Evolutionary conservation across 257 asterid genomes (phyloP).

Genomic region (Cinchona pubescens): DNA sequence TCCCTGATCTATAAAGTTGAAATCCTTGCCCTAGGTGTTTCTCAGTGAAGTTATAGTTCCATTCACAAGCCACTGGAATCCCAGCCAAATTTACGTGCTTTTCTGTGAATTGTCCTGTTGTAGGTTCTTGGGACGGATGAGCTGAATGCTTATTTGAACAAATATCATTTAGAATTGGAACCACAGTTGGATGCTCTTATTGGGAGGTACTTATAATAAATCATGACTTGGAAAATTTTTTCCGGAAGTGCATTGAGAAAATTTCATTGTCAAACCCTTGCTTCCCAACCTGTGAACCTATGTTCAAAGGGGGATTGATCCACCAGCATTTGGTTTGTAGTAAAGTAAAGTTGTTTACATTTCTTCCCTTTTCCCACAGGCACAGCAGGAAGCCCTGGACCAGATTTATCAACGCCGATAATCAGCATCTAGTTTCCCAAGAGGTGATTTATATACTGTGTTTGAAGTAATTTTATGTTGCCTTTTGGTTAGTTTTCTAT

Average conservation of each 20-base stretch:
- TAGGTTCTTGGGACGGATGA: slow-evolving; percentile 47
- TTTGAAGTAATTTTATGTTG: not conserved
- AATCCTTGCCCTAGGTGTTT: not conserved
- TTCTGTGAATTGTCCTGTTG: slow-evolving; percentile 6
- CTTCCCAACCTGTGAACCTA: not conserved
- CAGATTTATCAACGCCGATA: slow-evolving; percentile 38
- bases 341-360: too few relatives aligned
- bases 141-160: slow-evolving; percentile 38
- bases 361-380: slow-evolving; percentile 24
- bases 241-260: not conserved
- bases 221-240: not conserved
- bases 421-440: slow-evolving; percentile 41
- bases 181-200: slow-evolving; percentile 42
- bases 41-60: not conserved
- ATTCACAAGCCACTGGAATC: not conserved
- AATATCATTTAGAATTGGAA: slow-evolving; percentile 34
- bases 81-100: not conserved
- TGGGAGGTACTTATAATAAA: slow-evolving; percentile 28
- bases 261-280: not conserved
- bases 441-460: slow-evolving; percentile 27
- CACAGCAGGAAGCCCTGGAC: slow-evolving; percentile 48
- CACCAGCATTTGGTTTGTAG: not conserved
- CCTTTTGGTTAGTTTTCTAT: not conserved
- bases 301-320: not conserved
- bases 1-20: not conserved